Base-by-base conservation (phyloP, 345 rosid species). In the Brassica cretica region DNA sequence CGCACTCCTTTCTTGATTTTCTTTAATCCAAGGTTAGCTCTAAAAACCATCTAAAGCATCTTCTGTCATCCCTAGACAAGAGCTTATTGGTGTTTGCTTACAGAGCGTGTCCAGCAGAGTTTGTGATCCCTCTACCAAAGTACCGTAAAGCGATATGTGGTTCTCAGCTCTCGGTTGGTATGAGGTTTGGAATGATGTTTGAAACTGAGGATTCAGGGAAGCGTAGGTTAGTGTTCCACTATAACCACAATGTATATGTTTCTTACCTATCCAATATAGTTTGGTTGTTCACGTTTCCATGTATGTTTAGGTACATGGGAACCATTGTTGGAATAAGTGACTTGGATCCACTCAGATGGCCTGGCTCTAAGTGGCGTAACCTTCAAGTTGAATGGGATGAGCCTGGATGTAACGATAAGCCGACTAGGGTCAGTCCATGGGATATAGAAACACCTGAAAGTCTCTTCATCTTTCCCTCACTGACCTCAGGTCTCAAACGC, bases 101-200 rank as follows among this genome's bases (percentile, higher is more conserved):
- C 82, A 95, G 99, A 84, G 96, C 98, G 12, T 96, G 97, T 84
- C 99, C 99, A 39, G 88, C 98, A 4, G 95, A 93, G 77, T 96
- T 96, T 85, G 96, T 96, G 72, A 88, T 96, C 78, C 96, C 98
- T 27, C 71, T 93, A 79, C 82, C 86, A 15, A 93, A 87, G 75
- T 93, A 84, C 81, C 83, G 98, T 14, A 96, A 91, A 85, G 88
- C 99, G 6, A 88, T 96, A 49, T 89, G 83, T 44, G 98, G 96
- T 15, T 87, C 95, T 70, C 96, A 92, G 80, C 83, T 93, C 67
- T 93, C 99, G 3, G 88, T 84, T 77, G 98, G 99, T 56, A 96
- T 96, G 99, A 87, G 99, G 80, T 96, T 96, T 71, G 99, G 99
- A 46, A 96, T 96, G 99, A 93, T 96, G 99, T 96, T 93, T 82